Conservation (phyloP, 2,329 filamentous ascomycete species). For the Hypocreales sp. region DNA sequence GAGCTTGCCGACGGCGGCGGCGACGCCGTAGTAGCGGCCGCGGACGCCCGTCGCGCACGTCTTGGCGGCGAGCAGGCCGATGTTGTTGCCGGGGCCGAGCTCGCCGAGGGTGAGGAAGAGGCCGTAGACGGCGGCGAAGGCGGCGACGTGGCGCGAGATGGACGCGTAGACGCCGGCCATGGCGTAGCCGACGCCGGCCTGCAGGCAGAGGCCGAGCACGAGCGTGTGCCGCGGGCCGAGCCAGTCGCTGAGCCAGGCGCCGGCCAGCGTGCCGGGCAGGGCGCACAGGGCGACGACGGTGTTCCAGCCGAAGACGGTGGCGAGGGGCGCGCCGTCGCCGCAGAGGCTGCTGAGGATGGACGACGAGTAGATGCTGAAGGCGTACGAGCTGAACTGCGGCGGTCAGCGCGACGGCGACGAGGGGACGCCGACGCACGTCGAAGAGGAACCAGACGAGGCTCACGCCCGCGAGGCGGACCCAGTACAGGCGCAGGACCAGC, state of each 20-base stretch:
- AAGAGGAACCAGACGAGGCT: constrained; percentile 76
- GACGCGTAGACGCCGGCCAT: constrained; percentile 68
- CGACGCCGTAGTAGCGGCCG: constrained; percentile 56
- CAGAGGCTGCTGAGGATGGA: constrained; percentile 56
- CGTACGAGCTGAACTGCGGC: constrained; percentile 57
- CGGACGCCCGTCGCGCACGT: constrained; percentile 79
- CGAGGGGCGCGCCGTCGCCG: constrained; percentile 43
- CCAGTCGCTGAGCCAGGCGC: constrained; percentile 63
- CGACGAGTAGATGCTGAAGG: constrained; percentile 73
- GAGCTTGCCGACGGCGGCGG: constrained; percentile 59
- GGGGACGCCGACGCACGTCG: constrained; percentile 30
- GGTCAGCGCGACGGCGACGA: constrained; percentile 1
- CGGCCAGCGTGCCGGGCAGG: constrained; percentile 65
- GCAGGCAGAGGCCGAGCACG: constrained; percentile 51
- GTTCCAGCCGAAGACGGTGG: constrained; percentile 75
- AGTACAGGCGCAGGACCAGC: constrained; percentile 51
- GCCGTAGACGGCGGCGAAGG: constrained; percentile 20
- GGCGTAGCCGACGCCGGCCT: constrained; percentile 71
- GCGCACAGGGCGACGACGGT: constrained; percentile 82
- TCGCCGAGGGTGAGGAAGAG: constrained; percentile 22
- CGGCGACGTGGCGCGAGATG: constrained; percentile 38
- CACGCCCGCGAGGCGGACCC: constrained; percentile 54
- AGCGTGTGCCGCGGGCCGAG: constrained; percentile 67
- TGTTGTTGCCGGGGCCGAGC: constrained; percentile 80
- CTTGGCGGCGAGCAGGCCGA: constrained; percentile 75